Evolutionary conservation across 106 monocot genomes (phyloP), one percentile per base, ranked within the genome.

Genomic region (Dendrobium chrysotoxum): DNA sequence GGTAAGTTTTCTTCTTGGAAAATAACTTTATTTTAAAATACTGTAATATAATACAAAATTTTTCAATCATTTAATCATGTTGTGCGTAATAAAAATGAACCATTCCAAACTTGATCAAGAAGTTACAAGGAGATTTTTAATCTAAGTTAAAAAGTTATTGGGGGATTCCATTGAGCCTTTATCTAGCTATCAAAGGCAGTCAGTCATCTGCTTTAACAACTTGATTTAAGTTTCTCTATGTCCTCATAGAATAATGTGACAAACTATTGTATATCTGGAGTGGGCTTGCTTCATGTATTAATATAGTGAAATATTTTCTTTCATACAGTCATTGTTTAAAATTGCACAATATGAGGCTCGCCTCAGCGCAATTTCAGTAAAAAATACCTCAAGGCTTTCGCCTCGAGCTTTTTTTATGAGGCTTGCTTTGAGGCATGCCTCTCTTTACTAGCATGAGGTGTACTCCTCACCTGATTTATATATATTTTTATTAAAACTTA

Each of bases 1-100:
- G 86, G 94, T 88, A 80, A 84, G 44, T 77, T 6, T 39, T 13
- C 45, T 55, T 25, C 15, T 79, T 61, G 13, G 20, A 78, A 26
- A 16, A 25, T 58, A 57, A 57, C 54, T 25, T 78, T 35, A 7
- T 78, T 5, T 13, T 70, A 31, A 70, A 68, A 25, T 70, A 35
- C 31, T 38, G 70, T 70, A 16, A 70, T 15, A 31, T 70, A 70
- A 35, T 70, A 31, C 70, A 35, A 35, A 35, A 13, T 17, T 16
- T 31, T 13, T 3, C 23, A 13, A 70, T 31, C 3, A 31, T 70
- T 35, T 70, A 70, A 16, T 70, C 70, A 28, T 23, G 61, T 31
- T 35, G 35, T 35, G 0, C 70, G 4, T 70, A 13, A 6, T 4
- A 31, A 70, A 70, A 13, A 70, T 13, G 2, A 70, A 35, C 31